These are phyloP conservation scores for Vigna radiata DNA, from an alignment of 306 rosid genomes.

Conservation along the genomic window DNA sequence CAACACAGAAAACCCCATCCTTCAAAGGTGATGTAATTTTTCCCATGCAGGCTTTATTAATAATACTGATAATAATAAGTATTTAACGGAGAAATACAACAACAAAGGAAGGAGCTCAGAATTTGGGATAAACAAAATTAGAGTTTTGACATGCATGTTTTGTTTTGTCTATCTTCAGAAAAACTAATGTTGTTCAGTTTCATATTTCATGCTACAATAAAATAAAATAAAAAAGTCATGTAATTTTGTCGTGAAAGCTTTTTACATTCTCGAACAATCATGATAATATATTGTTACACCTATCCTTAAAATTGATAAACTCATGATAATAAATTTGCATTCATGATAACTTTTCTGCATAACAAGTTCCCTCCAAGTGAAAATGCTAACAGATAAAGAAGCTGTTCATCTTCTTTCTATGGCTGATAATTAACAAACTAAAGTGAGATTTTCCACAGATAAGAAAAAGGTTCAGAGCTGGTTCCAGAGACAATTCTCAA, in stretches of 20 bases:
- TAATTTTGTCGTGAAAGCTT: too few relatives aligned
- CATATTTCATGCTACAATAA: neutral
- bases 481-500: slow-evolving; percentile 58
- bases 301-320: too few relatives aligned
- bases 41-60: neutral
- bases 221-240: too few relatives aligned
- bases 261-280: too few relatives aligned
- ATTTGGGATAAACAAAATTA: too few relatives aligned
- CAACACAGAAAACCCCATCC: slow-evolving; percentile 49
- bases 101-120: too few relatives aligned
- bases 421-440: slow-evolving; percentile 20
- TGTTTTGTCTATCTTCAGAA: neutral
- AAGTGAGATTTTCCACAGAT: slow-evolving; percentile 52
- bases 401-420: slow-evolving; percentile 4
- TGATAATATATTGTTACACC: too few relatives aligned
- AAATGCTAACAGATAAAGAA: neutral
- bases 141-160: neutral
- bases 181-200: neutral
- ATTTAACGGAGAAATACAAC: too few relatives aligned
- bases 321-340: too few relatives aligned
- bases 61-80: too few relatives aligned
- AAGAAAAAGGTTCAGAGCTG: slow-evolving; percentile 62
- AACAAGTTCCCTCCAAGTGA: neutral
- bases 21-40: slow-evolving; percentile 64
- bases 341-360: neutral